phyloP scores from a whole-genome alignment of 2,329 filamentous ascomycete genomes.

The Ramularia collo-cygni region DNA sequence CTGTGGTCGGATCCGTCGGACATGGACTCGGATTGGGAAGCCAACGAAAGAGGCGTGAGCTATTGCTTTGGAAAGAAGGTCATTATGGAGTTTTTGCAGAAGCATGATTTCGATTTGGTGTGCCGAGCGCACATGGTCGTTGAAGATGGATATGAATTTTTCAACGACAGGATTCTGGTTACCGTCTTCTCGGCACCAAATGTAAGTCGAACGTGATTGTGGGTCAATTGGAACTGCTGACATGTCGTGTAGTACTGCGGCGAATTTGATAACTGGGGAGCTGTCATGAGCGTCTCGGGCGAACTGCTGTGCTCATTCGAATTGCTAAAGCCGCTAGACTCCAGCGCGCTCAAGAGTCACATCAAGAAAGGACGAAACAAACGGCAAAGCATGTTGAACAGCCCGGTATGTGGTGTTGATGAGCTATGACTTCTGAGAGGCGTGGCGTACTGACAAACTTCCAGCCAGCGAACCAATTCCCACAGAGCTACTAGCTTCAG shows the following conservation, averaged over 20 bases:
- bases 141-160: constrained; percentile 98
- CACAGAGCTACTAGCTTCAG: constrained; percentile 42
- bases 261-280: constrained; percentile 98
- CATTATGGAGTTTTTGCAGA: constrained; percentile 88
- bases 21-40: constrained; percentile 93
- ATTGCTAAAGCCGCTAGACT: constrained; percentile 90
- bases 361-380: constrained; percentile 98
- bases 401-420: constrained; percentile 64
- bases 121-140: constrained; percentile 99
- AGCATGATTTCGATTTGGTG: constrained; percentile 94
- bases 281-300: constrained; percentile 93
- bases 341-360: constrained; percentile 91
- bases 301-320: constrained; percentile 97
- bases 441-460: constrained; percentile 18
- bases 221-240: neutral
- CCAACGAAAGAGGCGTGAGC: constrained; percentile 92
- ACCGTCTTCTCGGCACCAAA: constrained; percentile 98
- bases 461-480: constrained; percentile 45
- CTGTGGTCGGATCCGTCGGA: constrained; percentile 97
- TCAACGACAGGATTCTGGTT: constrained; percentile 87
- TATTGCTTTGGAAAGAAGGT: constrained; percentile 99
- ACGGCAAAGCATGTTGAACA: constrained; percentile 90
- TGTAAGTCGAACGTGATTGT: constrained; percentile 43
- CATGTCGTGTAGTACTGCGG: constrained; percentile 58
- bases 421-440: too few species aligned